phyloP scores from a whole-genome alignment of 164 flowering plant genomes.

The Dillenia suffruticosa region DNA sequence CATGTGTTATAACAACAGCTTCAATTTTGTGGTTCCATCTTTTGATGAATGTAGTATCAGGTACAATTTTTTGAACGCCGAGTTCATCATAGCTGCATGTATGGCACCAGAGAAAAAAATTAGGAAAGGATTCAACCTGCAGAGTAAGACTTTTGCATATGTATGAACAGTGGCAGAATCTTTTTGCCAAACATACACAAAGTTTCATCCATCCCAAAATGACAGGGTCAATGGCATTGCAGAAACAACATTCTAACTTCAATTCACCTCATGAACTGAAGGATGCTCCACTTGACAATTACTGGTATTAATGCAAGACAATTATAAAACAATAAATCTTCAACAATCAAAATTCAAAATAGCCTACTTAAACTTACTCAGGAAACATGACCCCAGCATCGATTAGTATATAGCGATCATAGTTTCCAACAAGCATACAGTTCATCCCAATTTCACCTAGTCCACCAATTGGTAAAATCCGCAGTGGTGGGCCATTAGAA shows the following conservation, averaged over 20 bases:
- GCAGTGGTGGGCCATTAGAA: slow-evolving; percentile 87
- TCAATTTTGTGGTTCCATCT: slow-evolving; percentile 99
- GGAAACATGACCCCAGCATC: slow-evolving; percentile 99
- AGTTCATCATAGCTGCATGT: slow-evolving; percentile 75
- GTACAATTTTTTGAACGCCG: slow-evolving; percentile 92
- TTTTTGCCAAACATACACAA: no score
- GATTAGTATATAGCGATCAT: slow-evolving; percentile 91
- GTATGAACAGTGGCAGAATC: no score
- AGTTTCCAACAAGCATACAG: slow-evolving; percentile 97
- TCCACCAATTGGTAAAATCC: slow-evolving; percentile 95
- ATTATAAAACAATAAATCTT: no score
- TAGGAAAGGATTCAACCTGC: no score
- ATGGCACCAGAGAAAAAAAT: no score
- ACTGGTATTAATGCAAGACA: no score
- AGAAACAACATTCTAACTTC: no score
- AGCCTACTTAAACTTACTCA: slow-evolving; percentile 52
- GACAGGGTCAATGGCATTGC: no score
- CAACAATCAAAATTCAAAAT: not conserved
- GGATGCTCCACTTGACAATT: no score
- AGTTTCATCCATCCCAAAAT: no score
- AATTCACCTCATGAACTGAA: no score
- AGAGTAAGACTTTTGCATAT: no score
- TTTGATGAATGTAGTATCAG: slow-evolving; percentile 90
- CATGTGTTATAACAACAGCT: slow-evolving; percentile 96
- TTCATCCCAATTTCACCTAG: slow-evolving; percentile 99